Evolutionary conservation across 1,139 yeast genomes (phyloP).

Genomic region (Magnusiomyces magnusii): DNA sequence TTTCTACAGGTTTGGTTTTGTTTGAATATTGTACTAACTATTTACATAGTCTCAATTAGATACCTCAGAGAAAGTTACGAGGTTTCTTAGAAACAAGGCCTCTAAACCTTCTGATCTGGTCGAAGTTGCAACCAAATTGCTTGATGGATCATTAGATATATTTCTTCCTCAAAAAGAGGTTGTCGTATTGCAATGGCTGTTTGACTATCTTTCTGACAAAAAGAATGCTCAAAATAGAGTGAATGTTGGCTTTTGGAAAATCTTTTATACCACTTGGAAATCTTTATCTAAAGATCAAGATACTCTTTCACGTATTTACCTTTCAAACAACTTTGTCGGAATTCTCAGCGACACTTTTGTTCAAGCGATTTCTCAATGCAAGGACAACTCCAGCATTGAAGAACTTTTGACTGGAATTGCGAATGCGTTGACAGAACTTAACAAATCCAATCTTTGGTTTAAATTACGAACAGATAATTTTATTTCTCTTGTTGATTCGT

Average conservation of each 20-base stretch:
- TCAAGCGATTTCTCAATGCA: neutral
- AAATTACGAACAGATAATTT: constrained; percentile 11
- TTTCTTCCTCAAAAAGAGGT: constrained; percentile 54
- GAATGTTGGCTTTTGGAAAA: constrained; percentile 17
- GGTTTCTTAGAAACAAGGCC: constrained; percentile 52
- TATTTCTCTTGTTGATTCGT: neutral
- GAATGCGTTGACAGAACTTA: constrained; percentile 10
- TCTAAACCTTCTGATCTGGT: constrained; percentile 41
- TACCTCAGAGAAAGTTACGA: constrained; percentile 52
- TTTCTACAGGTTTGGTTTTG: neutral
- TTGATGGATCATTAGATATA: constrained; percentile 37
- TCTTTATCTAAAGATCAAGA: constrained; percentile 13
- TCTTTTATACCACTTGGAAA: constrained; percentile 13
- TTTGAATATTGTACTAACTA: neutral
- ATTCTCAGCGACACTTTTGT: constrained; percentile 11
- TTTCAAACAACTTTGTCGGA: constrained; percentile 12
- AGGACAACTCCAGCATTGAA: neutral
- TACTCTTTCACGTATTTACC: constrained; percentile 15
- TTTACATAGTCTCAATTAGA: constrained; percentile 7
- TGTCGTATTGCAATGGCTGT: constrained; percentile 58
- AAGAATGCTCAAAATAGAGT: constrained; percentile 17
- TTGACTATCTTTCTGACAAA: constrained; percentile 47
- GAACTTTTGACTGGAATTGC: constrained; percentile 2
- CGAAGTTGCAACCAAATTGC: constrained; percentile 37
- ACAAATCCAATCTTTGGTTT: constrained; percentile 15